Percentiles rank a stretch among this genome's conserved stretches.
These are phyloP conservation scores for Microstroma glucosiphilum DNA, from an alignment of 1,284 basidiomycete genomes.

Conservation along the genomic window DNA sequence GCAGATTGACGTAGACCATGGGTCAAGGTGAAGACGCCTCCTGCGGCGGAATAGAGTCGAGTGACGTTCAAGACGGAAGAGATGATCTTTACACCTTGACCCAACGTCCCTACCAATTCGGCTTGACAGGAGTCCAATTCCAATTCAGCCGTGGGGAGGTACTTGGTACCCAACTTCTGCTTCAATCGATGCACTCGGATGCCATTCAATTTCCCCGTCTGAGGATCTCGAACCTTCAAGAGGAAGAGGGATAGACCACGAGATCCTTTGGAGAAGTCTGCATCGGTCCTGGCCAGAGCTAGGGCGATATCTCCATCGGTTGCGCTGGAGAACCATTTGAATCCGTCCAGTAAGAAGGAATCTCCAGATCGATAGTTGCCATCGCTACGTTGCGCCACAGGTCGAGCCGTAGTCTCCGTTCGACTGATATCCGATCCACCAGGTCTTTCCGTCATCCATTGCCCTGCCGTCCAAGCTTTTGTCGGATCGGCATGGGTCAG, in stretches of 20 bases:
- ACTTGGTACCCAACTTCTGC: conserved; percentile 71
- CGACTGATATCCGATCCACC: conserved; percentile 71
- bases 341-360: conserved; percentile 25
- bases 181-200: conserved; percentile 66
- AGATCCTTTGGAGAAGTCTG: conserved; percentile 11
- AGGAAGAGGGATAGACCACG: conserved; percentile 57
- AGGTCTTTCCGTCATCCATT: conserved; percentile 62
- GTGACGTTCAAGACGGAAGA: conserved; percentile 70
- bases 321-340: conserved; percentile 68
- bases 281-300: conserved; percentile 63
- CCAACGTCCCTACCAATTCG: conserved; percentile 62
- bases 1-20: conserved; percentile 63
- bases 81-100: conserved; percentile 66
- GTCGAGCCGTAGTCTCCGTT: conserved; percentile 66
- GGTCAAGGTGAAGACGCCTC: conserved; percentile 60
- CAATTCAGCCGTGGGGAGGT: conserved; percentile 71
- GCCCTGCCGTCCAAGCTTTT: conserved; percentile 66
- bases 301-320: conserved; percentile 68
- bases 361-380: conserved; percentile 28
- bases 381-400: too few relatives aligned
- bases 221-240: conserved; percentile 21
- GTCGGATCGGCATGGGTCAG: conserved; percentile 60
- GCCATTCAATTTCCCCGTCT: conserved; percentile 55
- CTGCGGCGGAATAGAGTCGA: conserved; percentile 63
- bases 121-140: conserved; percentile 61